A percentile compares a stretch with the other conserved stretches of the same genome.
These are phyloP conservation scores for Hypoxylon sp. DNA, from an alignment of 2,329 filamentous ascomycete genomes.

Conservation along the genomic window DNA sequence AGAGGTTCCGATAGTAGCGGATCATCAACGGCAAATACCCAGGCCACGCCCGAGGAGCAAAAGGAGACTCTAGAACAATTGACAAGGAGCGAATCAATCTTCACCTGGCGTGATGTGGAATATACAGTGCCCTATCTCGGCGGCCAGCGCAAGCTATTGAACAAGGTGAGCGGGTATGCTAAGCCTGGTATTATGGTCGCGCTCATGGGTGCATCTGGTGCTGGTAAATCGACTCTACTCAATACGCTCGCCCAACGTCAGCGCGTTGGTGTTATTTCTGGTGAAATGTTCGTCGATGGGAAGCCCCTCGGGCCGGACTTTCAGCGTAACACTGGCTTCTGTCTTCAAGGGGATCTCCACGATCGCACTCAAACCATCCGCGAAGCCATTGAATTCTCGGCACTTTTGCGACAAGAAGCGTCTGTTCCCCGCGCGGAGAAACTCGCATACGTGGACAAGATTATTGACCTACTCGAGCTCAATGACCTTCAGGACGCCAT, in stretches of 20 bases:
- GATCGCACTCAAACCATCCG: conserved; percentile 83
- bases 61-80: conserved; percentile 61
- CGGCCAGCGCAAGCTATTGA: conserved; percentile 73
- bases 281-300: conserved; percentile 81
- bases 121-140: conserved; percentile 80
- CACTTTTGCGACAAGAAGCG: conserved; percentile 85
- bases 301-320: conserved; percentile 73
- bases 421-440: conserved; percentile 82
- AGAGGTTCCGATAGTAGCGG: conserved; percentile 49
- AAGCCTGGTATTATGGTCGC: conserved; percentile 86
- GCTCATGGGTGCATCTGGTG: conserved; percentile 84
- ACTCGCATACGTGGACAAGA: conserved; percentile 89
- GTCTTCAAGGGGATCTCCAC: conserved; percentile 80
- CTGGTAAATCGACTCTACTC: conserved; percentile 86
- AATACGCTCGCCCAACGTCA: conserved; percentile 83
- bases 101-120: conserved; percentile 79
- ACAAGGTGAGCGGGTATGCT: conserved; percentile 81
- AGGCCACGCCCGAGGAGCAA: conserved; percentile 44
- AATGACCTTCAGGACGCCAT: conserved; percentile 77
- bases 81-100: conserved; percentile 72
- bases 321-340: conserved; percentile 78
- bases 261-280: conserved; percentile 73
- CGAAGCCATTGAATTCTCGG: conserved; percentile 86
- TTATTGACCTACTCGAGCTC: conserved; percentile 87
- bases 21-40: conserved; percentile 45